phyloP scores from a whole-genome alignment of 2,329 filamentous ascomycete species.

The Botrytis tulipae region DNA sequence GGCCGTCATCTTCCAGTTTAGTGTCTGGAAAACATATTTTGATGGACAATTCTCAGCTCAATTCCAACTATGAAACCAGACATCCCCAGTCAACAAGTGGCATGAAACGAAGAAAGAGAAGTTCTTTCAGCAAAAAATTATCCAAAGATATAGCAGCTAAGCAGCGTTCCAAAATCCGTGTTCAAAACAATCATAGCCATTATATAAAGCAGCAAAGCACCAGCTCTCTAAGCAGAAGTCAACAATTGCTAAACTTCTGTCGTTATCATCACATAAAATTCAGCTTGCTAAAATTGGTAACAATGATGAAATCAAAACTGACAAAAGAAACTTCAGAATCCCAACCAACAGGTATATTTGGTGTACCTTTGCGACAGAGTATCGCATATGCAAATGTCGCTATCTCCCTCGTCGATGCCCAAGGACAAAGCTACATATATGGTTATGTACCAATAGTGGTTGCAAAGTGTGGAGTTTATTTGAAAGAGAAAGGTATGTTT shows the following conservation, averaged over 20 bases:
- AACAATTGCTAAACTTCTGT: conserved; percentile 2
- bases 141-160: conserved; percentile 16
- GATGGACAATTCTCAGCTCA: neutral
- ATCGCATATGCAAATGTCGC: conserved; percentile 98
- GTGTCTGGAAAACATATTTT: neutral
- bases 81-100: neutral
- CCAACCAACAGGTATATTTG: conserved; percentile 77
- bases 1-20: conserved; percentile 4
- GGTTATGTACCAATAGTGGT: conserved; percentile 98
- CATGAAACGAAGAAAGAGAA: conserved; percentile 10
- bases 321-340: conserved; percentile 28
- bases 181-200: neutral
- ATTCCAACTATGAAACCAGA: conserved; percentile 1
- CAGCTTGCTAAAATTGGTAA: neutral
- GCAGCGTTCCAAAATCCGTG: conserved; percentile 12
- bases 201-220: neutral
- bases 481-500: conserved; percentile 91
- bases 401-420: conserved; percentile 89
- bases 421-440: conserved; percentile 95
- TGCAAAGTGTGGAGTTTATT: conserved; percentile 93
- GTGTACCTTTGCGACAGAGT: conserved; percentile 86
- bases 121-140: neutral
- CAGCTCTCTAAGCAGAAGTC: neutral
- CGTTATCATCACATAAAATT: neutral
- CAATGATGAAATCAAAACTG: conserved; percentile 26